Base-by-base conservation (phyloP, 2,329 filamentous ascomycete genomes). In the Rutstroemia sp. region DNA sequence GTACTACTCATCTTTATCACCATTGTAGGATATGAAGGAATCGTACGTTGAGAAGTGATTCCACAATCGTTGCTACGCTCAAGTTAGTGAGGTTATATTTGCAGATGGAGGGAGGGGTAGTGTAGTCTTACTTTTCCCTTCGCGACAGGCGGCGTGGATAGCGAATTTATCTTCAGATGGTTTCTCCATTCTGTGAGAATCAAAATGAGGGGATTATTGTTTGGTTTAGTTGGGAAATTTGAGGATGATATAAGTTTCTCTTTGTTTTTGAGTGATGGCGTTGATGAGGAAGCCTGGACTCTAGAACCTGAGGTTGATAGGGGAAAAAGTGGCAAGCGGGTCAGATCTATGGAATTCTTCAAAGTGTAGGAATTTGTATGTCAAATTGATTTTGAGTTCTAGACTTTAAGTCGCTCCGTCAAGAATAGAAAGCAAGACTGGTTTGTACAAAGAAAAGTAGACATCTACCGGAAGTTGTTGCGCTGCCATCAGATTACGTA, bases 141-240 rank as follows among this genome's bases (percentile, higher is more conserved):
- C 89, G 56, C 92, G 82, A 60, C 87, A 87, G 44, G 92, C 92
- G 63, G 88, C 88, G 69, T 97, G 92, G 45, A 96, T 86, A 27
- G 90, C 87, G 65, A 86, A 96, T 65, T 87, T 89, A 51, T 83
- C 76, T 48, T 75, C 71, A 25, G 49, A 42, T 27, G 44, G 27
- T 16, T 52, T 52, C n/a, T 56, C 48, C 54, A 56, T 56, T 25
- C 17, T 48, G 14, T 30, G 36, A 17, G 34, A 49, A 42, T 40
- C n/a, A 25, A 9, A 6, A 23, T 21, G 12, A 21, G 21, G 39
- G 39, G 44, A 30, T n/a, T 16, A 16, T 39, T 48, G 30, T 4
- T 34, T 34, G 30, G 30, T 34, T 34, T 34, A 12, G 9, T 34
- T 34, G 9, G 30, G 9, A 34, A 10, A 34, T 2, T 34, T 34